Percentiles rank a stretch among this genome's conserved stretches.
Evolutionary conservation across 73 alveolate species (phyloP).

Genomic region (Paraurostyla sp.): DNA sequence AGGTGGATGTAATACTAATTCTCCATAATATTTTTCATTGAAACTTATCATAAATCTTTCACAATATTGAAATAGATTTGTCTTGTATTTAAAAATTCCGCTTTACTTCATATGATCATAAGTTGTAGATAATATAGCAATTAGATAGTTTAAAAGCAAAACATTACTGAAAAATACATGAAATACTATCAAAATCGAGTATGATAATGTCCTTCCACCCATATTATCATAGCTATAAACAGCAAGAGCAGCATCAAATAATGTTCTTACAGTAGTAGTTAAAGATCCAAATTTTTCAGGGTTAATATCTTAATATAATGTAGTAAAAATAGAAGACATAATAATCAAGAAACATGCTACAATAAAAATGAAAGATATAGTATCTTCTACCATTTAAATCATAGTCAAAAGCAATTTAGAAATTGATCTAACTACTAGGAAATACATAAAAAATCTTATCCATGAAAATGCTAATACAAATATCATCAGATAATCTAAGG

Average conservation of each 20-base stretch:
- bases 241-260: slow-evolving; percentile 73
- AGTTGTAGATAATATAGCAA: slow-evolving; percentile 74
- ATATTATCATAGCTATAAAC: slow-evolving; percentile 51
- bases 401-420: slow-evolving; percentile 65
- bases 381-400: slow-evolving; percentile 66
- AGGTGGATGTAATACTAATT: slow-evolving; percentile 73
- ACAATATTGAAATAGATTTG: slow-evolving; percentile 52
- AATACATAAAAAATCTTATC: slow-evolving; percentile 70
- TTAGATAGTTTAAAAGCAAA: slow-evolving; percentile 68
- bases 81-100: slow-evolving; percentile 68
- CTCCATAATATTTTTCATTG: slow-evolving; percentile 61
- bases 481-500: slow-evolving; percentile 65
- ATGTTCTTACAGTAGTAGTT: slow-evolving; percentile 52
- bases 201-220: slow-evolving; percentile 44
- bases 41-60: slow-evolving; percentile 62
- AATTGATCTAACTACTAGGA: slow-evolving; percentile 58
- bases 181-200: slow-evolving; percentile 41
- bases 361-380: slow-evolving; percentile 65
- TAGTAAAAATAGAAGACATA: slow-evolving; percentile 64
- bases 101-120: slow-evolving; percentile 64
- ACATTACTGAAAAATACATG: slow-evolving; percentile 64
- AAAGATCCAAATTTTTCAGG: slow-evolving; percentile 61
- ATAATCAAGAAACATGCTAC: slow-evolving; percentile 48
- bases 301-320: slow-evolving; percentile 60
- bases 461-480: slow-evolving; percentile 64